Evolutionary conservation across 164 flowering plant genomes (phyloP), one percentile per base, ranked within the genome.

Genomic region (Buxus sempervirens): DNA sequence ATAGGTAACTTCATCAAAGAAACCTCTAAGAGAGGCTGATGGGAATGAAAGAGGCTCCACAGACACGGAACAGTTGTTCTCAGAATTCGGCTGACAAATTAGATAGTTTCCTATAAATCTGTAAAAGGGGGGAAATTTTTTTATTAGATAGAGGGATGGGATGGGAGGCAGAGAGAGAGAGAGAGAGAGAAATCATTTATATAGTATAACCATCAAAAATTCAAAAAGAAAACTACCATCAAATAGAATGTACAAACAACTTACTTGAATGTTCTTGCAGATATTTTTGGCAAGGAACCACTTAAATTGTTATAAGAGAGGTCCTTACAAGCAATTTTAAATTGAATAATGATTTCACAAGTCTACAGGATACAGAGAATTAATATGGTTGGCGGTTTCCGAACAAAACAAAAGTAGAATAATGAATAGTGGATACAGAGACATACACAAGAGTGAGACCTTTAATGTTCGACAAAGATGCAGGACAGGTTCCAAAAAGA

Each of bases 231-330:
- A 42, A 54, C 22, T 5, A 41, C 57, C 10, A 55, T 19, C 9
- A 6, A 60, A 22, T 13, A 63, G 58, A 54, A 63, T 0, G 51
- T 19, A 12, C 5, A 63, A 54, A 53, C 36, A 27, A 59, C 85
- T 78, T 68, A 91, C 99, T 85, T 90, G 85, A 90, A 88, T n/a
- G 96, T 90, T 82, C 95, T 86, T 51, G 98, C 89, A 32, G 97
- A 83, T 75, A 95, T 71, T 74, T 86, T 87, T 3, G 97, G 99
- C 82, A 93, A 62, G 53, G 97, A 76, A 74, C 98, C 99, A 73
- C 97, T 92, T 41, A 95, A 72, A 80, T 95, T 92, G 83, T 95
- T 95, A 67, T 77, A 95, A 19, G 98, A 92, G 67, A 95, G 80
- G 71, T 95, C 99, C 81, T 98, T 95, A 75, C 65, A 73, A 42